Evolutionary conservation across 1,284 basidiomycete genomes (phyloP).

Genomic region (Chiua sp.): DNA sequence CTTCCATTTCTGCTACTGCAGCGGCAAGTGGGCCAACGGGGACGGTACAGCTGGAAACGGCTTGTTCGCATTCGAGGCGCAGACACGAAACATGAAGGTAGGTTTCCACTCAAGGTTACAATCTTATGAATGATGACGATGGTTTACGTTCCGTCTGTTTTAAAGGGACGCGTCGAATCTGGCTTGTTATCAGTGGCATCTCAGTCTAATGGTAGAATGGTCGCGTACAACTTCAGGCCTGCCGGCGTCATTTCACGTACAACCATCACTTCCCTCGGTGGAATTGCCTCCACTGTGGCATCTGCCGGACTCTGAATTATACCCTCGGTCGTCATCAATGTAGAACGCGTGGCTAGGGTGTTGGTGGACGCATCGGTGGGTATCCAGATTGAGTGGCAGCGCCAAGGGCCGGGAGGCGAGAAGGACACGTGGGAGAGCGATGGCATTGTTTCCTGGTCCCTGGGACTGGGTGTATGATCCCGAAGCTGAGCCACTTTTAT

Average conservation of each 20-base stretch:
- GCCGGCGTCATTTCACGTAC: slow-evolving; percentile 24
- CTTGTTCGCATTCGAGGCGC: slow-evolving; percentile 22
- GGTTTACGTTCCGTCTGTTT: background rate
- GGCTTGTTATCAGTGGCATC: slow-evolving; percentile 21
- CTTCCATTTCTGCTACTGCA: slow-evolving; percentile 35
- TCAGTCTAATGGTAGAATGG: slow-evolving; percentile 16
- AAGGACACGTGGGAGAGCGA: slow-evolving; percentile 37
- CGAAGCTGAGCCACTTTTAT: background rate
- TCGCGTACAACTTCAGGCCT: slow-evolving; percentile 26
- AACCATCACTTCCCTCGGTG: slow-evolving; percentile 20
- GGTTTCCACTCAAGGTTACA: background rate
- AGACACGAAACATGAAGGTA: slow-evolving; percentile 33
- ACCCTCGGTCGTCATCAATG: slow-evolving; percentile 29
- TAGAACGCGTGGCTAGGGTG: slow-evolving; percentile 26
- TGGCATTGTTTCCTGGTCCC: slow-evolving; percentile 31
- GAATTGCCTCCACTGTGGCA: slow-evolving; percentile 22
- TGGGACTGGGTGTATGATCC: slow-evolving; percentile 27
- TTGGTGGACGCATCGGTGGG: slow-evolving; percentile 35
- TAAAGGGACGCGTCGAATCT: slow-evolving; percentile 30
- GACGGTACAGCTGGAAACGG: slow-evolving; percentile 12
- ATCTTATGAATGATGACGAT: background rate
- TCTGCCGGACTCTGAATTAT: slow-evolving; percentile 23
- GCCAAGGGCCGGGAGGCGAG: slow-evolving; percentile 8
- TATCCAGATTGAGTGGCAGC: slow-evolving; percentile 34
- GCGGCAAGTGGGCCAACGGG: slow-evolving; percentile 28